Evolutionary conservation across 768 basidiomycete species (phyloP).

Genomic region (Mycena latifolia): DNA sequence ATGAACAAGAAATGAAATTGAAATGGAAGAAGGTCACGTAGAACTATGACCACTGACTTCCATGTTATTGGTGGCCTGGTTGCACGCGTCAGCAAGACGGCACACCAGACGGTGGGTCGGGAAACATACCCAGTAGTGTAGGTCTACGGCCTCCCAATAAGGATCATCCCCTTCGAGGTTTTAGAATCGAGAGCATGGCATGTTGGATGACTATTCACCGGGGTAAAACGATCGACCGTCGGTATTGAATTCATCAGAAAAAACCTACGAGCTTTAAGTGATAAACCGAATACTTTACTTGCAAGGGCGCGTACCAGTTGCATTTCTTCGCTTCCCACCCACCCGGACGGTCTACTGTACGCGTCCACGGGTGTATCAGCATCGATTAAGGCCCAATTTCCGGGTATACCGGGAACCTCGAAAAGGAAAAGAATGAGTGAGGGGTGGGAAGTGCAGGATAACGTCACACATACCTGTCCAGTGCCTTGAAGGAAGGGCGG

Average conservation of each 20-base stretch:
- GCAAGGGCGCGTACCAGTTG: conserved; percentile 57
- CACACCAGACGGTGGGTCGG: background rate
- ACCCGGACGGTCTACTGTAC: conserved; percentile 47
- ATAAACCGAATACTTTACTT: too few relatives aligned
- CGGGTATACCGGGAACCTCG: conserved; percentile 44
- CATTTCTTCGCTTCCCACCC: conserved; percentile 56
- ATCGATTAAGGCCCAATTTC: conserved; percentile 66
- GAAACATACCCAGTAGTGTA: conserved; percentile 25
- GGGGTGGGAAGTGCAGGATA: conserved; percentile 51
- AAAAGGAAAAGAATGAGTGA: background rate
- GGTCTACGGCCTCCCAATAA: conserved; percentile 20
- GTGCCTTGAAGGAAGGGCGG: conserved; percentile 7
- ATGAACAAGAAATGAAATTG: background rate
- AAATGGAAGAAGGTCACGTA: background rate
- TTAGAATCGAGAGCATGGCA: background rate
- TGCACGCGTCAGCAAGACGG: background rate
- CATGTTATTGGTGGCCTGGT: conserved; percentile 28
- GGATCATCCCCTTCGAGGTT: conserved; percentile 20
- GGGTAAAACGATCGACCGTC: conserved; percentile 69
- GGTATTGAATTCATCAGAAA: conserved; percentile 75
- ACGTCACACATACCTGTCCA: conserved; percentile 25
- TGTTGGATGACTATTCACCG: conserved; percentile 43
- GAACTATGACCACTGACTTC: conserved; percentile 16
- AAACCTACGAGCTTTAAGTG: conserved; percentile 41
- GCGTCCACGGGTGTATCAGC: conserved; percentile 62